Base-by-base conservation (phyloP, 148 eudicot species). In the Chenopodium formosanum region DNA sequence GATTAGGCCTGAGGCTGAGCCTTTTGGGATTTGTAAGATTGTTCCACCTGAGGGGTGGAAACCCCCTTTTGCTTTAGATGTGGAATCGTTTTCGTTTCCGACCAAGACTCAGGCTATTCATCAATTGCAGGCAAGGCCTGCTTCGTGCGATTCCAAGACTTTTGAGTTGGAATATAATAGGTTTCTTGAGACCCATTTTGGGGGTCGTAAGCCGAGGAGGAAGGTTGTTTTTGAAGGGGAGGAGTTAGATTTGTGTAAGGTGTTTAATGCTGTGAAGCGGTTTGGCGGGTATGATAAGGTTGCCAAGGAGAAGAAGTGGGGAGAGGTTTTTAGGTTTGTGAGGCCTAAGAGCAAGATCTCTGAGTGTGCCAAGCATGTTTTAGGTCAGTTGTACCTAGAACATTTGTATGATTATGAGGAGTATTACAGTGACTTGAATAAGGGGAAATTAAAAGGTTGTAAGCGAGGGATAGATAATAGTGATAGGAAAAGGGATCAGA, bases 21-120 rank as follows among this genome's bases (percentile, higher is more conserved):
- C 89, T 0, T 97, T 86, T 85, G 99, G 99, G 87, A 97, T 97
- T 78, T 97, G 99, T 84, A 94, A 89, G 82, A 91, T 97, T 78
- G 91, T 97, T 17, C 99, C 99, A 6, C 99, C 99, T 0, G 67
- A 87, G 84, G 86, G 84, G 69, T 97, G 99, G 99, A 94, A 97
- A 65, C 91, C 99, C 44, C 97, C 99, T 2, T 97, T 94, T 85
- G 91, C 94, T 0, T 86, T 94, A 75, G 90, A 97, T 85, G 84
- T 91, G 83, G 85, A 92, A 70, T 76, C 85, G 6, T 97, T 97
- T 67, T 82, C 89, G 56, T 97, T 97, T 66, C 93, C 91, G 0
- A 94, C 98, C 13, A 97, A 97, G 80, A 88, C 98, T 0, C 99
- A 97, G 83, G 92, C 98, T 6, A 94, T 97, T 80, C 99, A 97